Conservation (phyloP, 192 early-diverging fungal species). For the Entomortierella chlamydospora region DNA sequence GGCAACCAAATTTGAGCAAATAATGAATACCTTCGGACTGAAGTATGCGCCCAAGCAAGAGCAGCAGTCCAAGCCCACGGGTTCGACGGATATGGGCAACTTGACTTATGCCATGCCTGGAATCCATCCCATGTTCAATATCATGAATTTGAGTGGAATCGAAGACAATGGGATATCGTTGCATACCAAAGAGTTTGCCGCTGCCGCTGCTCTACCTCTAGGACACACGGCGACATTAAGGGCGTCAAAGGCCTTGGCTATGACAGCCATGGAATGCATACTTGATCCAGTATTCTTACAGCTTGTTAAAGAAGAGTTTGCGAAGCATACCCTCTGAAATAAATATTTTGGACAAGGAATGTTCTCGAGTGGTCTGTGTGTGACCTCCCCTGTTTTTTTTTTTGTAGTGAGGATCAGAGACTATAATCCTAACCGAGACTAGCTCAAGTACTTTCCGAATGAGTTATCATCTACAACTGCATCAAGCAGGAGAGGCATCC, state of each 20-base stretch:
- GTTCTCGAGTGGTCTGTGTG: not conserved
- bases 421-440: too few relatives aligned
- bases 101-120: conserved; percentile 73
- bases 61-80: conserved; percentile 54
- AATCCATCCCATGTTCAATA: conserved; percentile 52
- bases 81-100: conserved; percentile 82
- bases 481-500: too few relatives aligned
- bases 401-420: not conserved
- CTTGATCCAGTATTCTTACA: conserved; percentile 59
- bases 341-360: not conserved
- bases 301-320: conserved; percentile 58
- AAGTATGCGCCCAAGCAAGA: conserved; percentile 39
- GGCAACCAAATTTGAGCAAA: conserved; percentile 58
- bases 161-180: conserved; percentile 58
- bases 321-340: not conserved
- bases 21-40: conserved; percentile 59
- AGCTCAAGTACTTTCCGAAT: too few relatives aligned
- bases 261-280: conserved; percentile 61
- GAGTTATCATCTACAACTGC: too few relatives aligned
- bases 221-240: conserved; percentile 70
- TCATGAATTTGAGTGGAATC: conserved; percentile 29
- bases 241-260: conserved; percentile 64
- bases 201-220: conserved; percentile 59
- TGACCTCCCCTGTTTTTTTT: not conserved
- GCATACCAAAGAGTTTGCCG: conserved; percentile 75